Percentiles rank a stretch among this genome's conserved stretches.
phyloP scores from a whole-genome alignment of 352 stramenopile genomes.

The Plasmopara viticola region DNA sequence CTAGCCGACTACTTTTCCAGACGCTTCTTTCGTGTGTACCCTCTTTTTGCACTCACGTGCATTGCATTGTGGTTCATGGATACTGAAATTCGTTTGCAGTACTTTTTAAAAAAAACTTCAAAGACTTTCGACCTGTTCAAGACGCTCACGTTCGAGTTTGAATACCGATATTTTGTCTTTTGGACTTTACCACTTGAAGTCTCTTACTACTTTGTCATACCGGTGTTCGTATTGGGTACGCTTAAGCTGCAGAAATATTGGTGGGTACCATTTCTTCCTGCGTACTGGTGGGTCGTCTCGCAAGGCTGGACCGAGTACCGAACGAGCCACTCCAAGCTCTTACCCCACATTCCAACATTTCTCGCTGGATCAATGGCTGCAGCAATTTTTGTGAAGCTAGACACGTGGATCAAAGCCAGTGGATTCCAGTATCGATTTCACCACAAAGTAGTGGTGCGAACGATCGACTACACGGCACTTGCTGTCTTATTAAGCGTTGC shows the following conservation, averaged over 20 bases:
- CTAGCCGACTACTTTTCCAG: slow-evolving; percentile 42
- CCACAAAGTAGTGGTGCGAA: slow-evolving; percentile 14
- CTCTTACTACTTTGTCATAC: slow-evolving; percentile 48
- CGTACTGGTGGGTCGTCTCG: slow-evolving; percentile 28
- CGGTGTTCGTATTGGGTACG: slow-evolving; percentile 25
- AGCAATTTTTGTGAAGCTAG: slow-evolving; percentile 27
- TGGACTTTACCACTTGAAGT: slow-evolving; percentile 50
- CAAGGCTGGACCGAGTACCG: slow-evolving; percentile 26
- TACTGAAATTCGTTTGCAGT: slow-evolving; percentile 20
- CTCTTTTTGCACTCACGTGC: slow-evolving; percentile 37
- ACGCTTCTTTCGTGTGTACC: slow-evolving; percentile 49
- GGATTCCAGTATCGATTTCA: slow-evolving; percentile 25
- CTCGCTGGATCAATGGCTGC: slow-evolving; percentile 36
- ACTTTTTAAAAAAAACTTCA: slow-evolving; percentile 22
- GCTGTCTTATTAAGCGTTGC: slow-evolving; percentile 26
- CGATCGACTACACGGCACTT: slow-evolving; percentile 17
- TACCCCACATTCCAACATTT: slow-evolving; percentile 31
- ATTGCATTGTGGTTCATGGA: slow-evolving; percentile 29
- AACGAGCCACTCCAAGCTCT: slow-evolving; percentile 14
- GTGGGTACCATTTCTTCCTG: slow-evolving; percentile 27
- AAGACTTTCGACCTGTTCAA: slow-evolving; percentile 28
- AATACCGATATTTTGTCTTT: slow-evolving; percentile 43
- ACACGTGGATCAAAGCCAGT: slow-evolving; percentile 23
- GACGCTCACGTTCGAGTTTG: slow-evolving; percentile 36
- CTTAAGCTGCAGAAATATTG: slow-evolving; percentile 25